Evolutionary conservation across 2,329 filamentous ascomycete species (phyloP), one percentile per base, ranked within the genome.

Genomic region (Xylariaceae sp.): DNA sequence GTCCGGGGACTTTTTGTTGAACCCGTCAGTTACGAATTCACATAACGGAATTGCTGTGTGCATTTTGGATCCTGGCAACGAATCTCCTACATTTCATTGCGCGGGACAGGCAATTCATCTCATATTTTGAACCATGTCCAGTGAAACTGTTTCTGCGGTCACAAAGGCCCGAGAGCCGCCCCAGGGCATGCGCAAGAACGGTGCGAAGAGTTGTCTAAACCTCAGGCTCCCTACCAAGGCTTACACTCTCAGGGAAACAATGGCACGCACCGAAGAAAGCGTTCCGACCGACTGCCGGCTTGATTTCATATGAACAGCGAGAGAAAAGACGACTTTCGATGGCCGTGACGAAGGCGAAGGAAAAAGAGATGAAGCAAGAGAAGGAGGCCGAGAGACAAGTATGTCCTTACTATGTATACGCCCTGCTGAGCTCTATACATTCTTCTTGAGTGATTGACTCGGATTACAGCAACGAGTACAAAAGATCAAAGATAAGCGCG

Each of bases 331-430:
- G 90, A 48, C 81, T 85, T 58, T 80, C 85, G 7, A 80, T 85
- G 64, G 80, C 83, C 12, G 84, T 89, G n/a, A 82, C 88, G 64
- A 97, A 96, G 76, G 89, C 90, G 34, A 91, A 90, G 67, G 94
- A 97, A 75, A 92, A 89, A 73, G 91, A 96, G 72, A 84, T 99
- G 84, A 95, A 92, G 76, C 89, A 91, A 0, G 94, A 96, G 75
- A 96, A 95, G 74, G 91, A 95, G 69, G 83, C 87, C n/a, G 87
- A 87, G 71, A 81, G 90, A 74, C 79, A 92, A 79, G 91, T 94
- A 72, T 58, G 39, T 16, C 36, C 42, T 32, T n/a, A 30, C 37
- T 45, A 43, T 16, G 15, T 43, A 1, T 1, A 26, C n/a, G n/a
- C n/a, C n/a, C n/a, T n/a, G n/a, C n/a, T n/a, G n/a, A n/a, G n/a